Base-by-base conservation (phyloP, 257 asterid genomes). In the Gynochthodes officinalis region DNA sequence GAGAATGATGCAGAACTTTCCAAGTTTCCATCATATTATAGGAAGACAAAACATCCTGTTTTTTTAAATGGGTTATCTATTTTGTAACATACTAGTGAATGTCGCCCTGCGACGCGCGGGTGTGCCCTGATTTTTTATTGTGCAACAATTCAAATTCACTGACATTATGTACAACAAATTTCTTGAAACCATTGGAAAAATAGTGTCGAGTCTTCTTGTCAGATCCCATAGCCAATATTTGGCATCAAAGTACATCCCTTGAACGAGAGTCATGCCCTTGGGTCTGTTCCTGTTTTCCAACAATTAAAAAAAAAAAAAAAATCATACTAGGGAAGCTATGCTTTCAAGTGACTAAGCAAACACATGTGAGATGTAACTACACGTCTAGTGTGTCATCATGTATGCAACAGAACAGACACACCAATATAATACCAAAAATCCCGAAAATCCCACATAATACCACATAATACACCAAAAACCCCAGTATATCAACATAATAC, bases 211-310 rank as follows among this genome's bases (percentile, higher is more conserved):
- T 87, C 75, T 72, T 86, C 89, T 81, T 86, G 81, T 91, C 96
- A 4, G 89, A 84, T 3, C 92, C n/a, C 97, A 68, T 87, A 87
- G 2, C 92, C 97, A 44, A 87, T 86, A 81, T 82, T 91, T 50
- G 92, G 96, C 95, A 87, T 87, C 86, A 87, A 69, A 2, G 75
- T 75, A 0, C 89, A 85, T 25, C 97, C 91, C 78, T 89, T 85
- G 77, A 91, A 91, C 89, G 75, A 28, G 94, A 87, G 67, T 91
- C 96, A 86, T 91, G 83, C 91, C 92, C 88, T 91, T 89, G 0
- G 96, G 96, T 40, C 96, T 75, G 18, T 89, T 90, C 90, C 92
- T 87, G 76, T 66, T 91, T 65, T 79, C 30, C 95, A 86, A 76
- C 33, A 35, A 79, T 2, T n/a, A n/a, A n/a, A n/a, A n/a, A 2